Conservation (phyloP, 179 eudicot genomes). For the Beta corolliflora region DNA sequence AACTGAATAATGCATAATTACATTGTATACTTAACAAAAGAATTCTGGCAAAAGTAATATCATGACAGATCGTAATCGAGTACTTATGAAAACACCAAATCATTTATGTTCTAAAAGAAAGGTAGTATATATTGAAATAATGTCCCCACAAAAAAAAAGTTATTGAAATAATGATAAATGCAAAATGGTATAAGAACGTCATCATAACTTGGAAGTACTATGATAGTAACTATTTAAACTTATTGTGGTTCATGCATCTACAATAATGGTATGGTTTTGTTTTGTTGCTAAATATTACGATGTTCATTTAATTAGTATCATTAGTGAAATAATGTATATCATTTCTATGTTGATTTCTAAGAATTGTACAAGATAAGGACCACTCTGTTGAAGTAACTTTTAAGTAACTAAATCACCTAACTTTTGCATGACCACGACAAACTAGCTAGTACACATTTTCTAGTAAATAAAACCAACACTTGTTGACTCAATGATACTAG, state of each 20-base stretch:
- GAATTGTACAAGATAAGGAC: no score
- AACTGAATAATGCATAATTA: no score
- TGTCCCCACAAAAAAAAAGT: no score
- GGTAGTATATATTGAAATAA: neutral
- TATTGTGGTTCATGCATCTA: neutral
- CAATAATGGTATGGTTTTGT: neutral
- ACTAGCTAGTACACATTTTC: neutral
- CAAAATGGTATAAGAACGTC: neutral
- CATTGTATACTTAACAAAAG: neutral
- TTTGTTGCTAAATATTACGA: neutral
- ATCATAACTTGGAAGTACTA: neutral
- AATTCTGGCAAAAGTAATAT: neutral
- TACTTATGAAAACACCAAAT: neutral
- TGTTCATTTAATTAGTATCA: neutral
- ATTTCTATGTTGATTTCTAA: neutral
- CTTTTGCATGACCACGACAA: conserved; percentile 29
- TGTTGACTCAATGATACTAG: neutral
- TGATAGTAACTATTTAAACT: no score
- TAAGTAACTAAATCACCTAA: conserved; percentile 25
- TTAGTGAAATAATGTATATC: neutral
- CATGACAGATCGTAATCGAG: neutral
- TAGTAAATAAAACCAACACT: conserved; percentile 10
- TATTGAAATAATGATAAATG: neutral
- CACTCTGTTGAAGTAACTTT: conserved; percentile 21
- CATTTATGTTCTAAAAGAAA: neutral